Evolutionary conservation across 768 basidiomycete species (phyloP), one percentile per base, ranked within the genome.

Genomic region (Pisolithus albus): DNA sequence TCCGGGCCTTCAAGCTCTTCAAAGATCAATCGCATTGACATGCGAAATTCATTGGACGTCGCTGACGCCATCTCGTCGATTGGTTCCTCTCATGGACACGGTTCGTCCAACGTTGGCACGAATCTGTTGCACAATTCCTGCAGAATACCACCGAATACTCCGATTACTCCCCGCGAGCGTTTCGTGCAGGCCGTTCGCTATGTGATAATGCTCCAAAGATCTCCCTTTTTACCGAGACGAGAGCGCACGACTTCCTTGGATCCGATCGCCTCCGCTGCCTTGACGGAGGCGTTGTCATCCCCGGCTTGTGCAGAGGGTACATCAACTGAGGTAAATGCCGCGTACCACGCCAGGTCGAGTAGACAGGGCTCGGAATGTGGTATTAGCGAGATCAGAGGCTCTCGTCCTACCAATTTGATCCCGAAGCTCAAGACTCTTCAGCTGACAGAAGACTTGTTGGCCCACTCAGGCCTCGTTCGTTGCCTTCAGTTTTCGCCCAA

Each of bases 401-500:
- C 83, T 16, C 75, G 84, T n/a, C 68, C 86, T 5, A 71, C 78
- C 21, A 65, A 66, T 7, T 65, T 87, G 42, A 69, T 75, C n/a
- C 79, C 82, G 15, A 81, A 76, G 55, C 65, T 89, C 50, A 73
- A 71, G 52, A 71, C 69, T 41, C 61, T 88, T 56, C 72, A 76
- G 49, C 64, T 76, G 8, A 81, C 79, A 0, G 78, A 86, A 59
- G 83, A 81, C 54, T 64, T 86, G 19, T 75, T 76, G 9, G 80
- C 81, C 5, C 87, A 88, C 64, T 69, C 73, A 48, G 85, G 82
- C 7, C 75, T 87, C 26, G 86, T 89, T 16, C 65, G 82, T 49
- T 83, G 87, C 64, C 63, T 89, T 60, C 81, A 87, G 63, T 89
- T 88, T 68, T 86, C 84, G 1, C 86, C 85, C 1, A 79, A 87